Base-by-base conservation (phyloP, 2,329 filamentous ascomycete genomes). In the Botryosphaeria dothidea region DNA sequence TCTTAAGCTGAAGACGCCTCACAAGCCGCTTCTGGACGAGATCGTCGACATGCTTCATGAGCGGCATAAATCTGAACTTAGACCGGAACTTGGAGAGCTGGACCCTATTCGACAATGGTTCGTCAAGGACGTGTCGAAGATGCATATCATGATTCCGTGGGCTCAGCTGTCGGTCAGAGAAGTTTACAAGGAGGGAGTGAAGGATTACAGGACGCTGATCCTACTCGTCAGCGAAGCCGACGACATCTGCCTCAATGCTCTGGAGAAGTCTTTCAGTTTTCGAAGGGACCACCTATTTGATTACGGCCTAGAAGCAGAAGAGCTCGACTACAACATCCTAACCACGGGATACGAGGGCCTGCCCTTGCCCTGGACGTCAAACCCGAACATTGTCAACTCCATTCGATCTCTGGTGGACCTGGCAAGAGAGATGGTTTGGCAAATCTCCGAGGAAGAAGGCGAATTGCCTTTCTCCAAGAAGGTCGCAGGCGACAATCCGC, bases 61-160 rank as follows among this genome's bases (percentile, higher is more conserved):
- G 68, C 85, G 90, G 61, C 89, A 91, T 69, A 93, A 92, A 78
- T 88, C 88, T 25, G 86, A 88, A 62, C 84, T 88, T 3, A 83
- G 89, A 60, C 78, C 83, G 31, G 86, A 86, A 41, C 82, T 84
- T 23, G 89, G 88, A n/a, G 90, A 95, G 74, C 86, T 89, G 9
- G 92, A 97, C 72, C 83, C 85, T 7, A 88, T 97, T 17, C 87
- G 93, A n/a, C 88, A 92, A 70, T 97, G 92, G 88, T 96, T 97
- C 72, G 84, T 93, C 67, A 76, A 74, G 36, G 76, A 79, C 51
- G 83, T 93, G 34, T 86, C 86, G 76, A 85, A 86, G 29, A 84
- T 96, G 69, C 88, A 93, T 63, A 82, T 91, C 64, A 87, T 95
- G 48, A 83, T 96, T 54, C 90, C 91, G 0, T 95, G 91, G 90